Conservation (phyloP, 768 basidiomycete species). For the Tylopilus balloui region DNA sequence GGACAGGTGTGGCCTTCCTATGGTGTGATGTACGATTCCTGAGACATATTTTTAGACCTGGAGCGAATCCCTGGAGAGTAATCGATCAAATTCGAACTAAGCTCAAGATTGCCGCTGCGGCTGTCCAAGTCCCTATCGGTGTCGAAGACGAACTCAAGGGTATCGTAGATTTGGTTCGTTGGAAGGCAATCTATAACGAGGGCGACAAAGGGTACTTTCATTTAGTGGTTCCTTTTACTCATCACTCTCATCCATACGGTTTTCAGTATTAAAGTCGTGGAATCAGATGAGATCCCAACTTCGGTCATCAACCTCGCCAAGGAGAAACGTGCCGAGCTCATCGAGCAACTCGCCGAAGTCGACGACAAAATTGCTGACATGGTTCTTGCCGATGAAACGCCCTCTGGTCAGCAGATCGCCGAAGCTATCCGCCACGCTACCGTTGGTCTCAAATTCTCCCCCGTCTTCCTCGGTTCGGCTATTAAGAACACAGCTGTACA, state of each 20-base stretch:
- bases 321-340: constrained; percentile 83
- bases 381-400: constrained; percentile 78
- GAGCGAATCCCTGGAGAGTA: constrained; percentile 96
- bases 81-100: constrained; percentile 88
- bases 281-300: constrained; percentile 84
- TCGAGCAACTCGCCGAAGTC: constrained; percentile 94
- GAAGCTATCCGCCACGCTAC: constrained; percentile 88
- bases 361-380: constrained; percentile 94
- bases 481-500: constrained; percentile 97
- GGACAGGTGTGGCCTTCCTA: constrained; percentile 61
- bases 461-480: constrained; percentile 95
- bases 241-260: constrained; percentile 1
- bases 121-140: constrained; percentile 95
- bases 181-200: constrained; percentile 93
- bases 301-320: constrained; percentile 68
- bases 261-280: constrained; percentile 66
- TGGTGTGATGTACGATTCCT: not conserved
- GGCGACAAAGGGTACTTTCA: constrained; percentile 85
- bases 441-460: constrained; percentile 83
- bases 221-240: not conserved
- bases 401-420: constrained; percentile 68
- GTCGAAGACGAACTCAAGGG: constrained; percentile 81
- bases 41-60: constrained; percentile 52
- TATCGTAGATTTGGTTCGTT: constrained; percentile 89
- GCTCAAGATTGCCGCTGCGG: constrained; percentile 87